Evolutionary conservation across 1,284 basidiomycete genomes (phyloP), one percentile per base, ranked within the genome.

Genomic region (Coniferiporia weirii): DNA sequence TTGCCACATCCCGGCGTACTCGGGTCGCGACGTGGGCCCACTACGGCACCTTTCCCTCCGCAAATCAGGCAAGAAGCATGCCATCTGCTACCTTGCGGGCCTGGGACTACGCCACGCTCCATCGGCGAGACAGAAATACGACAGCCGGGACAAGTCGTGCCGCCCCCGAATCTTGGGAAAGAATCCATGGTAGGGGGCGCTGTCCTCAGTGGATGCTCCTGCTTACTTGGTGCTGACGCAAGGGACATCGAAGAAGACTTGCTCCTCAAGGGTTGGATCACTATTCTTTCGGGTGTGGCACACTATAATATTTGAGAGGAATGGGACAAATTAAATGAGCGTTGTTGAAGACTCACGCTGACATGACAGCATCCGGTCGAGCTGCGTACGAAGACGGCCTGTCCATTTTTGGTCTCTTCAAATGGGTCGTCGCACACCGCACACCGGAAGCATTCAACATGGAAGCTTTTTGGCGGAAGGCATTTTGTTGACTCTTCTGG

Each of bases 81-180:
- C 90, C 90, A 93, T 61, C 81, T 78, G 17, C 84, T 84, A 34
- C 86, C 85, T 63, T 88, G 84, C 12, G 90, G 91, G 6, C 90
- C 90, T 20, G 87, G 84, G 35, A 93, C 86, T 20, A 91, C 88
- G 5, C 90, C 90, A 61, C 80, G 76, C 67, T 93, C 89, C 89
- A 93, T 91, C 1, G 81, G 80, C 22, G 86, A 89, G 9, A 92
- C 89, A 1, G 80, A 69, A 66, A 80, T 83, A 60, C 74, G 76
- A 69, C 90, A 93, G 40, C 87, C 88, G 15, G 88, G 87, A 66
- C 90, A 93, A 34, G 76, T 64, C 22, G 76, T 72, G 10, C 80
- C 78, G 59, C 81, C 79, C 22, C 89, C 88, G 65, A 89, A 91
- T 3, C 86, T 84, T 56, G 84, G 81, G 61, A 81, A 78, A 1